Conservation (phyloP, 1,284 basidiomycete genomes). For the Ceratorhiza oryzae-sativae region DNA sequence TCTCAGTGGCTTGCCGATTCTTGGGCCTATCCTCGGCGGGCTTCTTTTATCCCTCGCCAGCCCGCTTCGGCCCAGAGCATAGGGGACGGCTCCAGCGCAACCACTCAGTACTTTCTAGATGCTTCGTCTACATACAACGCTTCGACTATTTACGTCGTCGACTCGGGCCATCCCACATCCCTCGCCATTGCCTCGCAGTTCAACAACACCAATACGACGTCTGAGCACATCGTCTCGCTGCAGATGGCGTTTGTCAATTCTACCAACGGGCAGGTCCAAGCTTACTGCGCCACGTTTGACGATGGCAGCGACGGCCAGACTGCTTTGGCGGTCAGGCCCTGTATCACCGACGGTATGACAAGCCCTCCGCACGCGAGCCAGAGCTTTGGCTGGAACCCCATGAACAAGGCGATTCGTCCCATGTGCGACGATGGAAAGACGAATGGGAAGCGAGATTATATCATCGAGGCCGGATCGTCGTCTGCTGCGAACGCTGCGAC, state of each 20-base stretch:
- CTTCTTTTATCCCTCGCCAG: constrained; percentile 9
- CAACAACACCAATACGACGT: background rate
- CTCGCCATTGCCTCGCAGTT: background rate
- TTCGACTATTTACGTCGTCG: constrained; percentile 29
- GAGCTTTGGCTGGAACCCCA: constrained; percentile 17
- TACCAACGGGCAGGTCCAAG: constrained; percentile 2
- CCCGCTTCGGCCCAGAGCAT: constrained; percentile 6
- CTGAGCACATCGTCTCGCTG: constrained; percentile 26
- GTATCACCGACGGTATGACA: constrained; percentile 20
- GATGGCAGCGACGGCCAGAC: background rate
- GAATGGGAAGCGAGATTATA: constrained; percentile 6
- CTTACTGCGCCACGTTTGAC: constrained; percentile 28
- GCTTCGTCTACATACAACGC: constrained; percentile 4
- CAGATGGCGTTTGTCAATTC: constrained; percentile 36
- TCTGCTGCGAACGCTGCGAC: background rate
- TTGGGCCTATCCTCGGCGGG: constrained; percentile 21
- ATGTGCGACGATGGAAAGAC: constrained; percentile 12
- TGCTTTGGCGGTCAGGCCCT: constrained; percentile 13
- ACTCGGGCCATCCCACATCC: constrained; percentile 24
- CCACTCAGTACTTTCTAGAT: constrained; percentile 19
- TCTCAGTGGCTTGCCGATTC: constrained; percentile 21
- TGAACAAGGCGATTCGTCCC: constrained; percentile 14
- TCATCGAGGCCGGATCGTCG: constrained; percentile 8
- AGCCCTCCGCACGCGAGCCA: constrained; percentile 10
- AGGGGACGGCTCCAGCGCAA: background rate